These are phyloP conservation scores for Tilletia indica DNA, from an alignment of 1,284 basidiomycete species.

Conservation along the genomic window DNA sequence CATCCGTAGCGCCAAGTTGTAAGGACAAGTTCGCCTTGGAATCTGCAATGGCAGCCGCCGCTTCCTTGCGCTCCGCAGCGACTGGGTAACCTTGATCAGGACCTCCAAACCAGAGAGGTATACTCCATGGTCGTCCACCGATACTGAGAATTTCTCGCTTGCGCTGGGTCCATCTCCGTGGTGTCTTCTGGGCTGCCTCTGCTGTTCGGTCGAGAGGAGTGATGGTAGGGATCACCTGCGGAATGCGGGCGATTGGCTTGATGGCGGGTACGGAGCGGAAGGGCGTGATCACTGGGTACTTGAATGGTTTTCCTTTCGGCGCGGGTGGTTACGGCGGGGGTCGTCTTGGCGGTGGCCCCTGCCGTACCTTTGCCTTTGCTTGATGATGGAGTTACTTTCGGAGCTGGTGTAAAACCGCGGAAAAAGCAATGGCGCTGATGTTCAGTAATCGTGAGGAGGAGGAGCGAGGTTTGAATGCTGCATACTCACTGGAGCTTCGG, in stretches of 20 bases:
- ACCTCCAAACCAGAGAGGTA: constrained; percentile 40
- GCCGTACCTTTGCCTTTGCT: constrained; percentile 9
- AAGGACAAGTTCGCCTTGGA: not conserved
- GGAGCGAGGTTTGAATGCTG: not conserved
- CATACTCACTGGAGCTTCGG: constrained; percentile 24
- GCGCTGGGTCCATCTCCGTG: constrained; percentile 36
- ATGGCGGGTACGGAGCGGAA: constrained; percentile 35
- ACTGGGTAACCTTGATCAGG: constrained; percentile 28
- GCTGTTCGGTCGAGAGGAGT: constrained; percentile 36
- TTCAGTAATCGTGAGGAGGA: constrained; percentile 6
- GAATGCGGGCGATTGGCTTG: constrained; percentile 39
- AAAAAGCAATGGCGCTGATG: constrained; percentile 17
- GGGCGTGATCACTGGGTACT: constrained; percentile 38
- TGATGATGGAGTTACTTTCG: not conserved
- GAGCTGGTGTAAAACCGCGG: not conserved
- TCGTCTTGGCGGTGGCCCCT: constrained; percentile 2
- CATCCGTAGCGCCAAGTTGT: not conserved
- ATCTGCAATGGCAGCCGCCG: not conserved
- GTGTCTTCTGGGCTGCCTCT: constrained; percentile 18
- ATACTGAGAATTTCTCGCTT: constrained; percentile 43
- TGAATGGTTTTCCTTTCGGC: constrained; percentile 30
- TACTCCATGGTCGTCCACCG: constrained; percentile 43
- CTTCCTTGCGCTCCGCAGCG: not conserved
- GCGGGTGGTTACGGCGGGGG: constrained; percentile 19
- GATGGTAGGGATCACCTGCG: constrained; percentile 34